Base-by-base conservation (phyloP, 371 early-diverging fungal species). In the Syncephalastrum contaminatum region DNA sequence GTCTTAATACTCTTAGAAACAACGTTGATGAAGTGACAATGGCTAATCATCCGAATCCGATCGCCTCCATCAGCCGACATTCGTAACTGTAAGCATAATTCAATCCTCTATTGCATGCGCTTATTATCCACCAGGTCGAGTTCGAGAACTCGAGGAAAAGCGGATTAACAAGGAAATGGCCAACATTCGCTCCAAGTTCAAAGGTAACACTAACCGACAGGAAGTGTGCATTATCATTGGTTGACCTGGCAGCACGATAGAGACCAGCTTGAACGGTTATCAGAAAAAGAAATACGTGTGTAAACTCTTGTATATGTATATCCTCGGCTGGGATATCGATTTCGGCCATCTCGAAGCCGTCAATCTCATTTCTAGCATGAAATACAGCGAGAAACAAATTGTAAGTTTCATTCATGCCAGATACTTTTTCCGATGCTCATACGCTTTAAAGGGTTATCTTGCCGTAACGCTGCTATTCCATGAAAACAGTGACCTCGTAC, bases 91-190 rank as follows among this genome's bases (percentile, higher is more conserved):
- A 79, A 58, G 47, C 46, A 22, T 14, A 4, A 39, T 8, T 27
- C 1, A 43, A 4, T 16, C 10, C 0, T 10, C 36, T 8, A 10
- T 8, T 2, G 10, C 36, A 36, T 16, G 47, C 16, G 25, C 15
- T 25, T 10, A n/a, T 40, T 52, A 16, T n/a, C 14, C 19, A 16
- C 16, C 39, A 97, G 98, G 98, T 72, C 91, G 97, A 44, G 92
- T 95, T 42, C 83, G 92, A 46, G 99, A 98, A 63, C 82, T 92
- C 50, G 99, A 98, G 68, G 96, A 96, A 72, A 94, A 95, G 74
- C 81, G 99, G 50, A 92, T 98, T 60, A 98, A 98, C 80, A 98
- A 97, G 69, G 99, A 98, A 77, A 85, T 98, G 84, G 97, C 97
- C 59, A 97, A 98, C 77, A 98, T 98, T 63, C 85, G 99, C 15